phyloP scores from a whole-genome alignment of 2,329 filamentous ascomycete species.

The Penicillium janthinellum region DNA sequence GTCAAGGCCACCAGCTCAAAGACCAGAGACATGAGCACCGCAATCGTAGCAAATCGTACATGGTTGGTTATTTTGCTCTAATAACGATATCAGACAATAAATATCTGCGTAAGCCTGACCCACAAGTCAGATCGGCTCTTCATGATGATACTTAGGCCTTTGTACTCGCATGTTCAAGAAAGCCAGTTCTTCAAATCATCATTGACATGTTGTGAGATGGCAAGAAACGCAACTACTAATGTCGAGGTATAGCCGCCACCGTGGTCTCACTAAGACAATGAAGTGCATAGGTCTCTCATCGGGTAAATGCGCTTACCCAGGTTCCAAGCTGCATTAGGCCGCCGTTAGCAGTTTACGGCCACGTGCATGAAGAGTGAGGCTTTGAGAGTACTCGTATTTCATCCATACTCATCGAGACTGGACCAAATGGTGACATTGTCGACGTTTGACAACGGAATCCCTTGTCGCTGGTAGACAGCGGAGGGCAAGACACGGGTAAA shows the following conservation, averaged over 20 bases:
- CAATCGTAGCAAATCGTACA: constrained; percentile 44
- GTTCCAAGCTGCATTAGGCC: constrained; percentile 53
- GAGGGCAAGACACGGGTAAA: constrained; percentile 56
- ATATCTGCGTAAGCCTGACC: background rate
- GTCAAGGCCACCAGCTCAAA: constrained; percentile 51
- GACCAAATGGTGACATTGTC: constrained; percentile 2
- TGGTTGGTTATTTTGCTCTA: constrained; percentile 55
- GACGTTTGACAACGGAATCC: constrained; percentile 21
- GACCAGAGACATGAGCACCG: constrained; percentile 47
- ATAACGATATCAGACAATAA: constrained; percentile 40
- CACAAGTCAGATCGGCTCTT: background rate
- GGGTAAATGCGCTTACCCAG: constrained; percentile 54
- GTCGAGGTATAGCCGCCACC: constrained; percentile 59
- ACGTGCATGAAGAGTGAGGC: constrained; percentile 60
- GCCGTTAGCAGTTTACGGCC: constrained; percentile 58
- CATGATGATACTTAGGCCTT: background rate
- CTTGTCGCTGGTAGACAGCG: constrained; percentile 50
- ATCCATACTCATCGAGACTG: constrained; percentile 1
- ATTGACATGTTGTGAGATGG: constrained; percentile 45
- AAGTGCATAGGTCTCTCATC: constrained; percentile 31
- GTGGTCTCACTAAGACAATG: constrained; percentile 51
- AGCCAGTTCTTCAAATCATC: background rate
- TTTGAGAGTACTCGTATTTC: constrained; percentile 55
- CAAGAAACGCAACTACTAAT: constrained; percentile 51
- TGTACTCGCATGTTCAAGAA: background rate